Base-by-base conservation (phyloP, 2,329 filamentous ascomycete genomes). In the Botrytis hyacinthi region DNA sequence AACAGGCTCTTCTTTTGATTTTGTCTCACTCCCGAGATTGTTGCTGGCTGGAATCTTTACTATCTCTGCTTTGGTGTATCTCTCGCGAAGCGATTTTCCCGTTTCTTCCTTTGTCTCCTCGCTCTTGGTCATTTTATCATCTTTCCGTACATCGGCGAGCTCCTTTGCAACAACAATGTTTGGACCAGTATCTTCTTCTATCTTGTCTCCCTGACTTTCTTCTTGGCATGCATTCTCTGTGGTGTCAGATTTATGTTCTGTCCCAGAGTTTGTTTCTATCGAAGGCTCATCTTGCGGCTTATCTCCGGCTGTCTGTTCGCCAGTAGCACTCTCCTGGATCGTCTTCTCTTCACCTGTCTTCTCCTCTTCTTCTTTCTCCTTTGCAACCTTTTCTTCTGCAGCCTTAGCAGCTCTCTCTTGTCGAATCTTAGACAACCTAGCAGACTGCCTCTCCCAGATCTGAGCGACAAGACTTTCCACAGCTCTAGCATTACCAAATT, bases 401-500 rank as follows among this genome's bases (percentile, higher is more conserved):
- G 51, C 40, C 18, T 68, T 71, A 14, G 46, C 29, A 29, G 59
- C 72, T 60, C 62, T 54, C 35, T 72, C 61, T 62, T 74, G 57
- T 22, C 61, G 48, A 20, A 32, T 2, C 37, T 71, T 73, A 4
- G 48, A 70, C 60, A 70, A 29, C 12, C 83, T 0, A 40, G 67
- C 67, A 69, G 89, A 84, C 77, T 93, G 92, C 2, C 90, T 85
- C 22, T 86, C 83, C 0, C 83, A 80, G 8, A 94, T 88, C 1
- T 77, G 80, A 0, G 85, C 81, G 0, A 92, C 79, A 0, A 80
- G 80, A 76, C 93, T 94, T 63, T 93, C 87, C 0, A 94, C 83
- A 0, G 89, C 85, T 1, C 92, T 84, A 0, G 92, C 92, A 77
- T 95, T 94, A 0, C 90, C 92, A 74, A 94, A 95, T 0, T 91